A percentile compares a stretch with the other conserved stretches of the same genome.
Conservation (phyloP, 345 rosid species). For the Zanthoxylum bungeanum region DNA sequence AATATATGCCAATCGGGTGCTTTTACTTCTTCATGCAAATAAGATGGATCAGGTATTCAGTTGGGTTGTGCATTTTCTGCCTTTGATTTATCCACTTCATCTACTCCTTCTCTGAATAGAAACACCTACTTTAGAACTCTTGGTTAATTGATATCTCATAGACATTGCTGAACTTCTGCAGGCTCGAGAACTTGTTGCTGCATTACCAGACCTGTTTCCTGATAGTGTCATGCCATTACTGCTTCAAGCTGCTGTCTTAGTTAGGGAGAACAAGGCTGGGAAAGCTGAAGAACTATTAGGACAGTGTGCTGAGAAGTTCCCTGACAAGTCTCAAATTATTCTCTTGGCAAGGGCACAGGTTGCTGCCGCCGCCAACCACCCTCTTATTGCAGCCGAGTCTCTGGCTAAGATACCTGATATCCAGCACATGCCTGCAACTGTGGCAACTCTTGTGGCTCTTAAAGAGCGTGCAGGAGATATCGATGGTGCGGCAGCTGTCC, state of each 20-base stretch:
- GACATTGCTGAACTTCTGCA: slow-evolving; percentile 29
- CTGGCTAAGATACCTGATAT: slow-evolving; percentile 69
- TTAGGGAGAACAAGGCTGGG: slow-evolving; percentile 82
- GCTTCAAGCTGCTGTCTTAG: slow-evolving; percentile 87
- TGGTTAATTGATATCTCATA: neutral
- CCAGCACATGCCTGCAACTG: slow-evolving; percentile 89
- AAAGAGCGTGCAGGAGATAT: slow-evolving; percentile 92
- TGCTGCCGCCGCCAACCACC: slow-evolving; percentile 87
- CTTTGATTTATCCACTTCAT: slow-evolving; percentile 1
- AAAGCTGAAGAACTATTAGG: slow-evolving; percentile 83
- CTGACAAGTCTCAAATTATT: slow-evolving; percentile 57
- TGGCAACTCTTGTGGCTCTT: slow-evolving; percentile 83
- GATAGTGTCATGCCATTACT: slow-evolving; percentile 59
- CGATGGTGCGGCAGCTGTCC: slow-evolving; percentile 66
- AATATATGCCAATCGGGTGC: slow-evolving; percentile 76
- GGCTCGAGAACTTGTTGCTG: slow-evolving; percentile 86
- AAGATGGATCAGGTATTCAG: slow-evolving; percentile 83
- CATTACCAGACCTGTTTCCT: slow-evolving; percentile 57
- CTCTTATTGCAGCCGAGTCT: slow-evolving; percentile 78
- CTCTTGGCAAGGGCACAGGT: slow-evolving; percentile 91
- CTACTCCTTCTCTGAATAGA: neutral
- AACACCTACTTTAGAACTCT: neutral
- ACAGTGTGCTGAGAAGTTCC: slow-evolving; percentile 65
- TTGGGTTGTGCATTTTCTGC: slow-evolving; percentile 7
- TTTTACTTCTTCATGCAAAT: slow-evolving; percentile 88